Conservation (phyloP, 768 basidiomycete genomes). For the Xerocomellus intermedius region DNA sequence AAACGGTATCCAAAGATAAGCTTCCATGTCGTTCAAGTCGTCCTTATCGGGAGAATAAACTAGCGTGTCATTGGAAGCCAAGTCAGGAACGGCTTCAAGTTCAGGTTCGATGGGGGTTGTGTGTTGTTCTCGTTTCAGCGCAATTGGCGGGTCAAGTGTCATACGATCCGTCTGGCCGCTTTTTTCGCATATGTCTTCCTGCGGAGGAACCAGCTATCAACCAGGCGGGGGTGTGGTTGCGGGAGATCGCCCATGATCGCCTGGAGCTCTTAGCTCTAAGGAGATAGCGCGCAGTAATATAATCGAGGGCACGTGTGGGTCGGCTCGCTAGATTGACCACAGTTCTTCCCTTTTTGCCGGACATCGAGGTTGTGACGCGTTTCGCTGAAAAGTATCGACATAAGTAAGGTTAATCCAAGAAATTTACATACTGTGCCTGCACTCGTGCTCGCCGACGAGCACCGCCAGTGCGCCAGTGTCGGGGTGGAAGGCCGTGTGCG, state of each 20-base stretch:
- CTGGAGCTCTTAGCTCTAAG: too few species aligned
- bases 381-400: not conserved
- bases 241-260: constrained; percentile 27
- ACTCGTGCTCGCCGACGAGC: too few species aligned
- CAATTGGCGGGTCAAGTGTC: constrained; percentile 6
- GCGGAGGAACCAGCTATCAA: constrained; percentile 27
- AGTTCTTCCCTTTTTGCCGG: constrained; percentile 22
- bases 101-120: constrained; percentile 3
- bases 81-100: not conserved
- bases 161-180: too few species aligned
- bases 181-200: constrained; percentile 26
- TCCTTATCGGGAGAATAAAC: constrained; percentile 6
- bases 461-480: too few species aligned
- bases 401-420: too few species aligned
- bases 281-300: too few species aligned
- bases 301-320: constrained; percentile 30
- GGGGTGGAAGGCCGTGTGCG: too few species aligned
- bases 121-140: constrained; percentile 11
- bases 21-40: constrained; percentile 8
- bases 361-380: constrained; percentile 11
- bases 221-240: constrained; percentile 16
- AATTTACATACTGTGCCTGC: too few species aligned
- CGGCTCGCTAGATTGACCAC: constrained; percentile 29
- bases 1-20: constrained; percentile 27
- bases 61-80: constrained; percentile 25